Percentiles rank a stretch among this genome's conserved stretches.
Conservation (phyloP, 176 grass and related monocot genomes). For the Aechmea fasciata region DNA sequence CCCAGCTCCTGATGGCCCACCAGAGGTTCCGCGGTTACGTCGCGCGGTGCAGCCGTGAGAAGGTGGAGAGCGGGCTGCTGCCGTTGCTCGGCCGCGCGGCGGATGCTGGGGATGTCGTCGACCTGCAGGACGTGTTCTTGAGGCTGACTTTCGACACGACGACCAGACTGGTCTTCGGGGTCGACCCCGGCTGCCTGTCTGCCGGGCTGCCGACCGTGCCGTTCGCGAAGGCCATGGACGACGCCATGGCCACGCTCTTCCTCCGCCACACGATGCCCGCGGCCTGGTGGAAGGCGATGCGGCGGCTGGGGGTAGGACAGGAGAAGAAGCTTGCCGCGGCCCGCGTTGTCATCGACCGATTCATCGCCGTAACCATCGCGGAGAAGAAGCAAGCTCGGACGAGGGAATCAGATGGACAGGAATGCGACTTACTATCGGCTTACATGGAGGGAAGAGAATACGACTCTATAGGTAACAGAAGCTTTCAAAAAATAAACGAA, state of each 20-base stretch:
- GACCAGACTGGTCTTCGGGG: slow-evolving; percentile 52
- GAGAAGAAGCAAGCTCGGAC: slow-evolving; percentile 31
- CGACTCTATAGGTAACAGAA: too few species aligned
- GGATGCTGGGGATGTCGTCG: slow-evolving; percentile 2
- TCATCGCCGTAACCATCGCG: slow-evolving; percentile 35
- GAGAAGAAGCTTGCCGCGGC: slow-evolving; percentile 53
- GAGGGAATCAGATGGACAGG: not conserved
- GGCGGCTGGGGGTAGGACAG: slow-evolving; percentile 22
- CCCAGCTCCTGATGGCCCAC: slow-evolving; percentile 32
- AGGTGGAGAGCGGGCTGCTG: slow-evolving; percentile 38
- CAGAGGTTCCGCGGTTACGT: slow-evolving; percentile 33
- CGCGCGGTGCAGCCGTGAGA: slow-evolving; percentile 21
- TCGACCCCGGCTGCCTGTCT: slow-evolving; percentile 50
- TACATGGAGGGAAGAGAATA: slow-evolving; percentile 33
- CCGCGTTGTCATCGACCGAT: slow-evolving; percentile 43
- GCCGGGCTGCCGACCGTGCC: slow-evolving; percentile 34
- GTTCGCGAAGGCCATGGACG: slow-evolving; percentile 67
- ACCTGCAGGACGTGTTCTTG: slow-evolving; percentile 64
- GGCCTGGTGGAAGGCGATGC: slow-evolving; percentile 49
- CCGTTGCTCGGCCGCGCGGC: slow-evolving; percentile 36
- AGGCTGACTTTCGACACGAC: slow-evolving; percentile 66
- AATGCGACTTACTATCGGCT: slow-evolving; percentile 47
- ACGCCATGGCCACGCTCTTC: slow-evolving; percentile 41
- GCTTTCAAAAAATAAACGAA: too few species aligned
- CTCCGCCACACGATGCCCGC: slow-evolving; percentile 37